Evolutionary conservation across 1,284 basidiomycete genomes (phyloP), one percentile per base, ranked within the genome.

Genomic region (Puccinia hordei): DNA sequence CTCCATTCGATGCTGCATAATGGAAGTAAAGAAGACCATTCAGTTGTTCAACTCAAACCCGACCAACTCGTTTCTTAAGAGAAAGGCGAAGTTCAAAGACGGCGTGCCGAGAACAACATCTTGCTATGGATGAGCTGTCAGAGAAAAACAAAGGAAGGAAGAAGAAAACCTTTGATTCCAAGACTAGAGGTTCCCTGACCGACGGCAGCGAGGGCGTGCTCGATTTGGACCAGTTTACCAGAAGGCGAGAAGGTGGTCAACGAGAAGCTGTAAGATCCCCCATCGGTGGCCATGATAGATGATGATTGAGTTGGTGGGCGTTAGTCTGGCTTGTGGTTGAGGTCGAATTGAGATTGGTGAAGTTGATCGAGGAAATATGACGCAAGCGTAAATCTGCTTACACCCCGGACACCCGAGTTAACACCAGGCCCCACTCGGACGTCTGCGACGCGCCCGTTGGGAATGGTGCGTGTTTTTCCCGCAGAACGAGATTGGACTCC

Each of bases 201-300:
- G 76, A 99, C 97, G 30, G 95, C 95, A 80, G 97, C 97, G 81
- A 99, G 89, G 57, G 97, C 97, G 88, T 99, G 97, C 88, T 99
- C 97, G 86, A 99, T 99, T 89, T 99, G 97, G 79, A 97, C 94
- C 80, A 98, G 90, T 89, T 84, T 76, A 82, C 96, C 96, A 84
- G 94, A 97, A 73, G 96, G 96, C 49, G 95, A 98, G 90, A 99
- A 99, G 84, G 97, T 97, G 24, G 96, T 99, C 82, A 99, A 90
- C 83, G 96, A 99, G 89, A 98, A 99, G 86, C 95, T 98, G 85
- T 80, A 80, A 5, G 77, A 72, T 13, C 77, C 69, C 2, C 73
- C 73, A 49, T 61, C 74, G 19, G 77, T 49, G 33, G 77, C 77
- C 77, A 80, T 80, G 53, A 72, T 72, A 19, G 33, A 38, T 38